Evolutionary conservation across 352 stramenopile genomes (phyloP).

Genomic region (Phytophthora ohioensis): DNA sequence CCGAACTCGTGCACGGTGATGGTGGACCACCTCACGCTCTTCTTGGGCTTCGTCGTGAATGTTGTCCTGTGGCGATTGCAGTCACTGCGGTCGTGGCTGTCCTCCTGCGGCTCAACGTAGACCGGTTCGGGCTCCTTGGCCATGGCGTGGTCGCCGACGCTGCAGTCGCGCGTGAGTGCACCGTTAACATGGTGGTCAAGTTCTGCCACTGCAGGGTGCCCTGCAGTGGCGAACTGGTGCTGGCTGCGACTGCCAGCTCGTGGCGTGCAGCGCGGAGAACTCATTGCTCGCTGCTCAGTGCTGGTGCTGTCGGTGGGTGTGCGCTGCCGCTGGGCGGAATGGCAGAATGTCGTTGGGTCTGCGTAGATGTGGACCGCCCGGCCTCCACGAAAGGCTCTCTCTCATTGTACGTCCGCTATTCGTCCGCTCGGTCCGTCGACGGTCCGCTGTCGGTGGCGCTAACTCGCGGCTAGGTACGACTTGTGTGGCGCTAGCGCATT

Average conservation of each 20-base stretch:
- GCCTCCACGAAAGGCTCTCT: constrained; percentile 37
- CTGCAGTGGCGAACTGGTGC: constrained; percentile 6
- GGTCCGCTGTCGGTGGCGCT: not conserved
- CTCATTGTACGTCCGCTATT: constrained; percentile 31
- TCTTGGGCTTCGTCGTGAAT: constrained; percentile 21
- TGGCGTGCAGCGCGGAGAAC: constrained; percentile 6
- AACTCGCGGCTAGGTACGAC: not conserved
- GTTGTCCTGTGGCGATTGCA: not conserved
- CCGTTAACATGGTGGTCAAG: constrained; percentile 4
- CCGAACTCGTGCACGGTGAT: constrained; percentile 74
- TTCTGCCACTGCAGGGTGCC: not conserved
- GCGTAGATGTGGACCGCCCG: constrained; percentile 37
- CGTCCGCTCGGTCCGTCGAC: constrained; percentile 20
- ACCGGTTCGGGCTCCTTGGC: constrained; percentile 3
- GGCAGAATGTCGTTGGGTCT: constrained; percentile 42
- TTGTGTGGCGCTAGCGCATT: constrained; percentile 9
- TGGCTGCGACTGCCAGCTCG: constrained; percentile 14
- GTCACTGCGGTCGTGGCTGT: not conserved
- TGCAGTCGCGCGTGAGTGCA: constrained; percentile 1
- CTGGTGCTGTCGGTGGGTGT: constrained; percentile 3
- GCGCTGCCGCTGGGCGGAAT: constrained; percentile 23
- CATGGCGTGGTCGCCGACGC: constrained; percentile 1
- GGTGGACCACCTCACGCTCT: constrained; percentile 45
- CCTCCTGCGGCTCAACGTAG: constrained; percentile 1
- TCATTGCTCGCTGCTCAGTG: constrained; percentile 26